phyloP scores from a whole-genome alignment of 2,329 filamentous ascomycete genomes.

The Sporothrix mexicana region DNA sequence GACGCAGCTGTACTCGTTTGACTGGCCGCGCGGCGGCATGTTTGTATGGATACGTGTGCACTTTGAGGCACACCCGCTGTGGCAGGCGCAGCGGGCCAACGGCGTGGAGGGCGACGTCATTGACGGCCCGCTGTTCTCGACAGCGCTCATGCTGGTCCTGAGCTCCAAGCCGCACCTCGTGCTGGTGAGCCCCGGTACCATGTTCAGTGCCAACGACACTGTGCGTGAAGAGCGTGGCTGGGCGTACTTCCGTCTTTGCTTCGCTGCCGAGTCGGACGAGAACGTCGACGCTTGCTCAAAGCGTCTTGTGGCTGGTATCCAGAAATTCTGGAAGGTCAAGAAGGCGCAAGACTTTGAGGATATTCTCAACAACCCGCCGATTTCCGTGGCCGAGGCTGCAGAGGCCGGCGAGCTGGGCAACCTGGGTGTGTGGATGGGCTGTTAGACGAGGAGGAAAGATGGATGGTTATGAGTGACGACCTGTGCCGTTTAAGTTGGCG shows the following conservation, averaged over 20 bases:
- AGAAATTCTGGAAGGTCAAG: slow-evolving; percentile 79
- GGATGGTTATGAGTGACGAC: not conserved
- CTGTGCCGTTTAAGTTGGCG: not conserved
- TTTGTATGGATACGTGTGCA: slow-evolving; percentile 82
- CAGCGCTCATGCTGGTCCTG: slow-evolving; percentile 73
- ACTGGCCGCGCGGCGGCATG: slow-evolving; percentile 87
- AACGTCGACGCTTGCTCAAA: slow-evolving; percentile 67
- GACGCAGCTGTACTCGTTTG: slow-evolving; percentile 74
- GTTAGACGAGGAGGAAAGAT: slow-evolving; percentile 36
- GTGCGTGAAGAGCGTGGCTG: slow-evolving; percentile 66
- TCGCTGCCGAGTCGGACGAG: slow-evolving; percentile 79
- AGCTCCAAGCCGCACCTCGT: slow-evolving; percentile 72
- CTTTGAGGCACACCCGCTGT: slow-evolving; percentile 76
- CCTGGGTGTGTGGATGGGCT: slow-evolving; percentile 43
- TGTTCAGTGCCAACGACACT: slow-evolving; percentile 72
- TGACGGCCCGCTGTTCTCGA: slow-evolving; percentile 61
- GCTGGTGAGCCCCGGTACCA: slow-evolving; percentile 70
- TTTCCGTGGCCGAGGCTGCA: slow-evolving; percentile 33
- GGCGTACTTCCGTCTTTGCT: slow-evolving; percentile 79
- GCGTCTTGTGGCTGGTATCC: slow-evolving; percentile 70
- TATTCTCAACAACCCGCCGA: slow-evolving; percentile 52
- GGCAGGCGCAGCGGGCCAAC: slow-evolving; percentile 44
- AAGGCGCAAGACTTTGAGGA: slow-evolving; percentile 69
- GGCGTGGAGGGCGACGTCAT: slow-evolving; percentile 49
- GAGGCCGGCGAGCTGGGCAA: slow-evolving; percentile 42